Base-by-base conservation (phyloP, 163 green algal species). In the Scenedesmus sp. region DNA sequence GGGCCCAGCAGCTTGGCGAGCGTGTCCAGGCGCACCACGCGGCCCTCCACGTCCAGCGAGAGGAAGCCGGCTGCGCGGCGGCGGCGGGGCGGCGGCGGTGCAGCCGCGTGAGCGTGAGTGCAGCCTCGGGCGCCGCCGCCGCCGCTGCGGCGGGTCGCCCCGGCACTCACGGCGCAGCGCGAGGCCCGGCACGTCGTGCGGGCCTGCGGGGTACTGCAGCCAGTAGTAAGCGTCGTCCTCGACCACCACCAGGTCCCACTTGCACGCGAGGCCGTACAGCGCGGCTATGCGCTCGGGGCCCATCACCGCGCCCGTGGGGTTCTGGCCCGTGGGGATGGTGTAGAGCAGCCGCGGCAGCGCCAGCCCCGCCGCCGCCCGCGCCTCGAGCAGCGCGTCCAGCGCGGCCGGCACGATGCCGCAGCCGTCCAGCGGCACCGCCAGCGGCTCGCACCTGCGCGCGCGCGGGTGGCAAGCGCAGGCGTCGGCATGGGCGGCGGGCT, bases 151-250 rank as follows among this genome's bases (percentile, higher is more conserved):
- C 36, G 36, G 36, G 18, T 22, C 62, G 14, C 7, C 22, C 53
- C n/a, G 53, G 22, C 58, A 56, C 67, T 76, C 58, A 83, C 76
- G 54, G 9, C 44, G 26, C 42, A 83, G 60, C 39, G 78, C 67
- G 22, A 79, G 33, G 10, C 77, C 77, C 18, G 72, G 72, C 72
- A 80, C 72, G 22, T 45, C 9, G 3, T 57, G 58, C 34, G 58
- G 29, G 20, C 73, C 74, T 6, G 53, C 4, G 0, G 78, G 72
- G 81, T 89, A 95, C 71, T 94, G 88, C 4, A 97, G 88, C 85
- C 90, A 95, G 78, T 83, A 93, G 85, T 97, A 97, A 7, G 93
- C 91, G 78, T 97, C 93, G 66, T 97, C 93, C 83, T 97, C 93
- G 15, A 97, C 14, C 33, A 97, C 92, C 22, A 91, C 33, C 11